Evolutionary conservation across 2,329 filamentous ascomycete genomes (phyloP).

Genomic region (Alternaria sp.): DNA sequence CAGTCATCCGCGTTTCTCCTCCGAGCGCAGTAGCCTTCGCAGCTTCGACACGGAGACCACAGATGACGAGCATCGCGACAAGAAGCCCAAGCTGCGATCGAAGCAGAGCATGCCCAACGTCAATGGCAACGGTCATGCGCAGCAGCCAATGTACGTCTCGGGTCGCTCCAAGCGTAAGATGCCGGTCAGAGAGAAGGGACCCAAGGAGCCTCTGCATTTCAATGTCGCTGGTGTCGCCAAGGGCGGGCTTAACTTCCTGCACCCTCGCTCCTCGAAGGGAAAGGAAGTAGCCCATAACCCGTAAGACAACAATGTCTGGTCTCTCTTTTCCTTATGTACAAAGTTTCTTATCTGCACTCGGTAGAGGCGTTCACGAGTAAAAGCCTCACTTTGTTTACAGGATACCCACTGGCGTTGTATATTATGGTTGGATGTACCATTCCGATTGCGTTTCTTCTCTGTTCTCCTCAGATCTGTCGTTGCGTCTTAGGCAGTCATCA

Average conservation of each 20-base stretch:
- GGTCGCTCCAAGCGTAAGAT: slow-evolving; percentile 52
- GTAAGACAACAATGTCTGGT: slow-evolving; percentile 1
- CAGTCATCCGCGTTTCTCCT: slow-evolving; percentile 34
- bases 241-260: slow-evolving; percentile 41
- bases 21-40: slow-evolving; percentile 45
- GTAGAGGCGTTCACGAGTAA: slow-evolving; percentile 28
- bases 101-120: slow-evolving; percentile 46
- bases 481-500: neutral
- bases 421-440: slow-evolving; percentile 7
- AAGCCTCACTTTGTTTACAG: slow-evolving; percentile 25
- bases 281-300: slow-evolving; percentile 39
- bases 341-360: neutral
- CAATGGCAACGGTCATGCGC: slow-evolving; percentile 28
- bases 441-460: neutral
- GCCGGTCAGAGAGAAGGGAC: slow-evolving; percentile 46
- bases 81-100: slow-evolving; percentile 48
- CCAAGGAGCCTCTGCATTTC: slow-evolving; percentile 49
- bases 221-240: slow-evolving; percentile 46
- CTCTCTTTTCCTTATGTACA: neutral
- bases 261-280: slow-evolving; percentile 45
- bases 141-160: slow-evolving; percentile 47
- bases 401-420: slow-evolving; percentile 35
- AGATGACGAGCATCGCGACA: slow-evolving; percentile 50
- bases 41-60: slow-evolving; percentile 47
- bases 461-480: neutral